Evolutionary conservation across 805 yeast species (phyloP).

Genomic region (Starmerella etchellsii): DNA sequence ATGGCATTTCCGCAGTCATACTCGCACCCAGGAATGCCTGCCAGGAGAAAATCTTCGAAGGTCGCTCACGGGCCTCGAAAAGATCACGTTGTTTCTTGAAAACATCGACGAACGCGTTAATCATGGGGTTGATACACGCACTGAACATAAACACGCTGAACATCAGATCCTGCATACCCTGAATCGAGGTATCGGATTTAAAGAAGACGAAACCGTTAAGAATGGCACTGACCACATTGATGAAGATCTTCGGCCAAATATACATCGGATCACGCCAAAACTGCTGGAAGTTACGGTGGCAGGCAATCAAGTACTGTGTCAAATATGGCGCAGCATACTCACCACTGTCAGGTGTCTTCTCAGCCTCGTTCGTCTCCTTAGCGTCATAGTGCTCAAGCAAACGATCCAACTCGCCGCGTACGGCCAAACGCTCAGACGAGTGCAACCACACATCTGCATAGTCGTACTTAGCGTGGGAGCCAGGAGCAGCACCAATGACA

Average conservation of each 20-base stretch:
- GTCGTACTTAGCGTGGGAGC: conserved; percentile 44
- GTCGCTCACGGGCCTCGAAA: conserved; percentile 57
- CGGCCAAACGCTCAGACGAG: conserved; percentile 32
- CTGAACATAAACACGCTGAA: conserved; percentile 48
- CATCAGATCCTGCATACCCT: conserved; percentile 48
- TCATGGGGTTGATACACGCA: conserved; percentile 41
- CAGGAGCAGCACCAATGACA: conserved; percentile 72
- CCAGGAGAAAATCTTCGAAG: conserved; percentile 68
- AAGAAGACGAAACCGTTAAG: conserved; percentile 64
- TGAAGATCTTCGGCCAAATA: conserved; percentile 45
- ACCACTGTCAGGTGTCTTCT: conserved; percentile 14
- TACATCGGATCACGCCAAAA: conserved; percentile 52
- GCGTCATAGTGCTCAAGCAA: conserved; percentile 26
- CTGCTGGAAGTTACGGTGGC: conserved; percentile 33
- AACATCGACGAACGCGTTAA: conserved; percentile 51
- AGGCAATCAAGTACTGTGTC: conserved; percentile 34
- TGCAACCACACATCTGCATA: conserved; percentile 53
- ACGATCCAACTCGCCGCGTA: conserved; percentile 28
- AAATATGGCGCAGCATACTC: conserved; percentile 38
- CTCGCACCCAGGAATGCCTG: conserved; percentile 42
- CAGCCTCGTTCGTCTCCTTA: conserved; percentile 19
- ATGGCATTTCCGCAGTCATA: conserved; percentile 48
- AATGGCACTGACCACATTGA: conserved; percentile 41
- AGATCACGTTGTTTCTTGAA: conserved; percentile 47
- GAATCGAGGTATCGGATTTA: conserved; percentile 38